phyloP scores from a whole-genome alignment of 1,284 basidiomycete genomes.

The Sparassis latifolia region DNA sequence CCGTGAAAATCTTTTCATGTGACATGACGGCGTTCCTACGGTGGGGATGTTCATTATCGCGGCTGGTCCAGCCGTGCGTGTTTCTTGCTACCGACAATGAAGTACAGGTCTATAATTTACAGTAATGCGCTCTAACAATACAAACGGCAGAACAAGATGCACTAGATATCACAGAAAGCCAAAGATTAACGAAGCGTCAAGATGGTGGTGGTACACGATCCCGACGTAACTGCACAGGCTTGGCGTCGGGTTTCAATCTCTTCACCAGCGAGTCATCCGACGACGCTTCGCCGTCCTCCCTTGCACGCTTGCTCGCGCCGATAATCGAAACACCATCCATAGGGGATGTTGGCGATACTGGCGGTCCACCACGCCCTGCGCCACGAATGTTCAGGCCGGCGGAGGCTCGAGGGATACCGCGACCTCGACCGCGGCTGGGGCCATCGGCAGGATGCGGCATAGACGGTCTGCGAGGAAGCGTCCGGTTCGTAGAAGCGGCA shows the following conservation, averaged over 20 bases:
- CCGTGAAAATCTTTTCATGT: too few species aligned
- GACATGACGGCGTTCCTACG: too few species aligned
- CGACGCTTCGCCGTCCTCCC: slow-evolving; percentile 46
- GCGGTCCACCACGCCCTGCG: slow-evolving; percentile 31
- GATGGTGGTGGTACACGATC: slow-evolving; percentile 25
- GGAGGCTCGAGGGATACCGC: slow-evolving; percentile 21
- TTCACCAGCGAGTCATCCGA: slow-evolving; percentile 62
- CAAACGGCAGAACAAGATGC: too few species aligned
- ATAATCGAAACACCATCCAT: slow-evolving; percentile 44
- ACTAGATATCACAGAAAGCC: too few species aligned
- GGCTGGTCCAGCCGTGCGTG: too few species aligned
- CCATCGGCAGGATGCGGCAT: slow-evolving; percentile 5
- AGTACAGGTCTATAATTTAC: too few species aligned
- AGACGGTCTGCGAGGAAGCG: slow-evolving; percentile 19
- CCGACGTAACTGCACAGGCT: slow-evolving; percentile 25
- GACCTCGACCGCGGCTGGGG: slow-evolving; percentile 10
- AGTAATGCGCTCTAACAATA: too few species aligned
- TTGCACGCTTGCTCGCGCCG: slow-evolving; percentile 59
- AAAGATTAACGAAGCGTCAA: not conserved
- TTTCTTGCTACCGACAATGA: too few species aligned
- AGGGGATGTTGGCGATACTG: slow-evolving; percentile 4
- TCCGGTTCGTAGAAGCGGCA: slow-evolving; percentile 11
- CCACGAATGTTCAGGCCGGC: slow-evolving; percentile 31
- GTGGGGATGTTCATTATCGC: too few species aligned
- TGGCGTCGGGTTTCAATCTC: slow-evolving; percentile 50